Conservation (phyloP, 2,329 filamentous ascomycete species). For the Pseudocercospora eumusae region DNA sequence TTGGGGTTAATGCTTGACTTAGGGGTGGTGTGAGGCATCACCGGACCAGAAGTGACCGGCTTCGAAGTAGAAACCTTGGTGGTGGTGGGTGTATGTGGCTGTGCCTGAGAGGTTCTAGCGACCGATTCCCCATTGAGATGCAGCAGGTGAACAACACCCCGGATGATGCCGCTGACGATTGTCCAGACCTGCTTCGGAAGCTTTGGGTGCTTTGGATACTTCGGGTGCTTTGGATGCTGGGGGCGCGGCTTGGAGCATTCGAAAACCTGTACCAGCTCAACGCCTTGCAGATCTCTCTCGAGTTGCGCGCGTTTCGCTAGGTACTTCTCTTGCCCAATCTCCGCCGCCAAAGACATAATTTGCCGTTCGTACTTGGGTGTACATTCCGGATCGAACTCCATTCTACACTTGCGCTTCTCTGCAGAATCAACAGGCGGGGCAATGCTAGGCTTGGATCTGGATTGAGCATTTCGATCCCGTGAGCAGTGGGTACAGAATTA, state of each 20-base stretch:
- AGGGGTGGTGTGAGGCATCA: background rate
- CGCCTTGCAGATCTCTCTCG: background rate
- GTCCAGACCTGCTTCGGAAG: background rate
- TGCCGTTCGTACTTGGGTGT: background rate
- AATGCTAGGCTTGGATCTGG: too few relatives aligned
- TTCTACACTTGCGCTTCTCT: background rate
- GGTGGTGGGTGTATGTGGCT: background rate
- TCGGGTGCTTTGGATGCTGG: background rate
- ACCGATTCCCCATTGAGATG: background rate
- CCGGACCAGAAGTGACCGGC: background rate
- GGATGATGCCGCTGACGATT: background rate
- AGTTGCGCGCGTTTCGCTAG: background rate
- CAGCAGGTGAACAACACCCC: background rate
- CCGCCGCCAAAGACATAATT: background rate
- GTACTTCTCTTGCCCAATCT: background rate
- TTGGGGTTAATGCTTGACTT: background rate
- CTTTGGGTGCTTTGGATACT: background rate
- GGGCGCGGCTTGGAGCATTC: background rate
- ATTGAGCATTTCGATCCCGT: too few relatives aligned
- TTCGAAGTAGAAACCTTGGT: background rate
- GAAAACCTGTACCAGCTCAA: background rate
- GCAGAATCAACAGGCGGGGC: background rate
- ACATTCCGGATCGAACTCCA: background rate
- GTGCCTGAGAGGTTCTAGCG: too few relatives aligned
- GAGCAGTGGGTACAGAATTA: too few relatives aligned